These are phyloP conservation scores for Puccinia horiana DNA, from an alignment of 1,284 basidiomycete species.

Conservation along the genomic window DNA sequence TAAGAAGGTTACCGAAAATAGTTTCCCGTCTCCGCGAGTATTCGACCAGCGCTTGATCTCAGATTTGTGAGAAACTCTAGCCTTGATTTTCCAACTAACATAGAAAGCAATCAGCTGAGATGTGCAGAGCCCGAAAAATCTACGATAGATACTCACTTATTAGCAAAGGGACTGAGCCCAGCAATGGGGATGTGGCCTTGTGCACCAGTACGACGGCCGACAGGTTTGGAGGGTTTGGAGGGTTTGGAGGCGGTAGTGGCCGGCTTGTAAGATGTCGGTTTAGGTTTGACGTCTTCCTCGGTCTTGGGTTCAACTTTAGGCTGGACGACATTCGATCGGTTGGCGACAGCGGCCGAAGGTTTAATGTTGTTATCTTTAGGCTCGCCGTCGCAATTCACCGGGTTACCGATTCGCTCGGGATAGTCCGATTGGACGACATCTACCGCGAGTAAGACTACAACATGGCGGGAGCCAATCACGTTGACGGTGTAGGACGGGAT, in stretches of 20 bases:
- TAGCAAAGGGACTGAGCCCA: conserved; percentile 92
- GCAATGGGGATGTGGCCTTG: conserved; percentile 80
- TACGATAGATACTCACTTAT: conserved; percentile 66
- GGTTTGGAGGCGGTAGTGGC: conserved; percentile 55
- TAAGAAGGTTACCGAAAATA: conserved; percentile 90
- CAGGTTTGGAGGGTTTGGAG: conserved; percentile 54
- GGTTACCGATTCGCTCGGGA: conserved; percentile 74
- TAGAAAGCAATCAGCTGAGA: conserved; percentile 19
- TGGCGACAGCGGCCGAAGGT: conserved; percentile 52
- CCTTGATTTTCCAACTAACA: conserved; percentile 86
- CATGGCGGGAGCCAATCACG: conserved; percentile 66
- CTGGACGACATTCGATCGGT: conserved; percentile 53
- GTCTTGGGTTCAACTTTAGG: conserved; percentile 54
- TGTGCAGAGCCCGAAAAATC: neutral
- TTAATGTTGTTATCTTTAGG: conserved; percentile 17
- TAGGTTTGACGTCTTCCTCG: conserved; percentile 51
- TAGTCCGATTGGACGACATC: conserved; percentile 64
- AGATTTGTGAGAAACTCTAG: conserved; percentile 83
- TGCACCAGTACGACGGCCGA: conserved; percentile 51
- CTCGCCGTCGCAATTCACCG: conserved; percentile 62
- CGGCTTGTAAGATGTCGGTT: conserved; percentile 51
- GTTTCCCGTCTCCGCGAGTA: conserved; percentile 85
- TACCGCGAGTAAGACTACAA: conserved; percentile 80
- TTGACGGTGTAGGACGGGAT: conserved; percentile 81
- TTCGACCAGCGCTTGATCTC: conserved; percentile 91